Conservation (phyloP, 2,329 filamentous ascomycete species). For the Beauveria caledonica region DNA sequence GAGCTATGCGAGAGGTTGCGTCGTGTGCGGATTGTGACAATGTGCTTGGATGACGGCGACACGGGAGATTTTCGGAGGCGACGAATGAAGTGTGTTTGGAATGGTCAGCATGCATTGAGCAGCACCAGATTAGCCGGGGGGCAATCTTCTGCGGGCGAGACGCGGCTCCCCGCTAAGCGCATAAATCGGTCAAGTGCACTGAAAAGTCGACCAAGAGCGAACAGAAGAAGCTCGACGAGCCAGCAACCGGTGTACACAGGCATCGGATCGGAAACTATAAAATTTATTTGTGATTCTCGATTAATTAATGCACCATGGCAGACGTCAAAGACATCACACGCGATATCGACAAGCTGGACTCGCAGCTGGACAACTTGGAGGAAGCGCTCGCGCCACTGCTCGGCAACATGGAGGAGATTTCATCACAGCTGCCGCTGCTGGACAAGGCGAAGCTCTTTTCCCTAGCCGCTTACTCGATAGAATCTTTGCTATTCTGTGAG, state of each 20-base stretch:
- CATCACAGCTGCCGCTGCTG: slow-evolving; percentile 77
- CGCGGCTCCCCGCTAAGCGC: slow-evolving; percentile 5
- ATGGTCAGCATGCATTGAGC: slow-evolving; percentile 7
- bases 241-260: not conserved
- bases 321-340: slow-evolving; percentile 50
- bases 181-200: slow-evolving; percentile 6
- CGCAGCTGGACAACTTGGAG: slow-evolving; percentile 72
- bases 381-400: slow-evolving; percentile 67
- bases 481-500: slow-evolving; percentile 81
- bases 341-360: slow-evolving; percentile 65
- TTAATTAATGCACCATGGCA: slow-evolving; percentile 24
- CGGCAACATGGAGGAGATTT: slow-evolving; percentile 54
- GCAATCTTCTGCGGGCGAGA: not conserved
- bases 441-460: slow-evolving; percentile 93
- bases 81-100: not conserved
- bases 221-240: not conserved
- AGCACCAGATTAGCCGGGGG: slow-evolving; percentile 1
- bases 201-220: not conserved
- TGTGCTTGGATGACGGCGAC: not conserved
- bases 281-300: not conserved
- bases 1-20: not conserved
- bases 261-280: not conserved
- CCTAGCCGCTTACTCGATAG: slow-evolving; percentile 79
- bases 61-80: slow-evolving; percentile 5
- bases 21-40: not conserved